phyloP scores from a whole-genome alignment of 73 alveolate genomes.

The Tetrahymena borealis region DNA sequence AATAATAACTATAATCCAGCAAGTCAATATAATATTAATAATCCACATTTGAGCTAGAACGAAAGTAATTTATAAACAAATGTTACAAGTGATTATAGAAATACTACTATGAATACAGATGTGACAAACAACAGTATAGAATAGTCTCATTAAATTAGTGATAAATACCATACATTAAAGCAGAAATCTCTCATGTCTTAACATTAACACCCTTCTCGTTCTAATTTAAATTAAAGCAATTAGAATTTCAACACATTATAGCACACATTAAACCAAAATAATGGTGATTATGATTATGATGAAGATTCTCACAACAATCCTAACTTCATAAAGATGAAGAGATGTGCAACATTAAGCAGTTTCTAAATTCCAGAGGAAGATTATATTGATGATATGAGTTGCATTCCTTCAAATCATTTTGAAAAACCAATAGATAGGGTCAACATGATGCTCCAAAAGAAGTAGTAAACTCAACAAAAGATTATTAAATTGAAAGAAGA shows the following conservation, averaged over 20 bases:
- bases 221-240: neutral
- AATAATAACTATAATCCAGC: neutral
- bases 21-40: too few species aligned
- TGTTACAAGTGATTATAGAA: neutral
- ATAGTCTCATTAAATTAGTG: neutral
- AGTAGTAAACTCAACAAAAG: neutral
- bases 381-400: neutral
- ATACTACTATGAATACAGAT: neutral
- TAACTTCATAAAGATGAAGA: neutral
- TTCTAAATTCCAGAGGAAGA: neutral
- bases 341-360: neutral
- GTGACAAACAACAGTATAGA: neutral
- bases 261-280: too few species aligned
- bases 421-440: neutral
- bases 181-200: neutral
- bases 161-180: neutral
- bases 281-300: neutral
- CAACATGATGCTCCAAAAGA: neutral
- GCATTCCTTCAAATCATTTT: neutral
- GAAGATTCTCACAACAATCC: neutral
- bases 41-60: neutral
- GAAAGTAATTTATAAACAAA: neutral
- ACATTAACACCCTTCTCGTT: neutral
- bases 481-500: neutral
- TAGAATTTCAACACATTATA: neutral